Evolutionary conservation across 306 rosid species (phyloP).

Genomic region (Acacia acuminata): DNA sequence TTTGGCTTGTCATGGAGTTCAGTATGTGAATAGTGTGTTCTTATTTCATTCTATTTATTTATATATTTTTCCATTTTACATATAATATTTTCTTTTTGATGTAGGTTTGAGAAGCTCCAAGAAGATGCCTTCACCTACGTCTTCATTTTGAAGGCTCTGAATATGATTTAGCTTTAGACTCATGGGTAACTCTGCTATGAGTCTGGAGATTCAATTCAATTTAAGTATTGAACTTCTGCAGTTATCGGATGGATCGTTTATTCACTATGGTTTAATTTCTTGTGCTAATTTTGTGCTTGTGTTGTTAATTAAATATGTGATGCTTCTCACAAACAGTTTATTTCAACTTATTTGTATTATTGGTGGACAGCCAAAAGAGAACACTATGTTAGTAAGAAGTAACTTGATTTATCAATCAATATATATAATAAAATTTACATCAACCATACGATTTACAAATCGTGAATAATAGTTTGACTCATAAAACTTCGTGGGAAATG

Average conservation of each 20-base stretch:
- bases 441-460: not conserved
- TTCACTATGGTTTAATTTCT: not conserved
- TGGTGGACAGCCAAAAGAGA: not conserved
- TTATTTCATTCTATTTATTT: not conserved
- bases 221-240: not conserved
- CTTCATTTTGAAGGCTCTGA: not conserved
- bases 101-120: conserved; percentile 87
- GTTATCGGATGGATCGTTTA: not conserved
- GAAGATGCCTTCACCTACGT: conserved; percentile 63
- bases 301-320: not conserved
- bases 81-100: not conserved
- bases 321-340: not conserved
- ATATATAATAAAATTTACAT: not conserved
- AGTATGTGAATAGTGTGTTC: not conserved
- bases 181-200: not conserved
- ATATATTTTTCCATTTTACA: not conserved
- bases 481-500: not conserved
- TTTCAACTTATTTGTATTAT: not conserved
- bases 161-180: not conserved
- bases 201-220: not conserved
- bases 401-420: not conserved
- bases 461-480: not conserved
- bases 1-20: not conserved
- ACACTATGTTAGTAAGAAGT: not conserved
- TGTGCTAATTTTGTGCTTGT: not conserved